Evolutionary conservation across 805 yeast species (phyloP), one percentile per base, ranked within the genome.

Genomic region (Nakazawaea ambrosiae): DNA sequence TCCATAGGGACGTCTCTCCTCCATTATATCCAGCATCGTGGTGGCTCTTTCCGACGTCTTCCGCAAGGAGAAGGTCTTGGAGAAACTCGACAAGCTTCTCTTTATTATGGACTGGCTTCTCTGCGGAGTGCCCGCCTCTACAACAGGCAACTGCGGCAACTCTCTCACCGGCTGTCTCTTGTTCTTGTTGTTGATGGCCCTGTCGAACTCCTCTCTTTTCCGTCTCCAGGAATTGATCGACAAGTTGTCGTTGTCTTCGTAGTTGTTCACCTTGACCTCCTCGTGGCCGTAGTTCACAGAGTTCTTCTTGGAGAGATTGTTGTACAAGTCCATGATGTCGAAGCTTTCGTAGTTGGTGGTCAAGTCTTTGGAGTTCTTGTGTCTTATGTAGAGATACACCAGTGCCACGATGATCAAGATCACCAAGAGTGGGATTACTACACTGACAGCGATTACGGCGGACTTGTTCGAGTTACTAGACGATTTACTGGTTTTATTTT

Each of bases 201-300:
- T 27, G 45, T 67, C 76, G 43, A 58, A 72, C 39, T 66, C 66
- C 37, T 66, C 67, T 43, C 78, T 53, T 48, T 73, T 73, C 20
- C 64, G 58, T 30, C 65, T 63, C 78, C 78, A 73, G 17, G 75
- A 69, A 41, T 66, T 67, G 18, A 74, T 66, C 4, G 78, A 71
- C 8, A 66, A 54, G 20, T 58, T 68, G 35, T 70, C 79, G 23
- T 51, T 57, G 38, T 59, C 61, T 22, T 53, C 61, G 36, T 45
- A 58, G 38, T 57, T 45, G 31, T 57, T 57, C 18, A 55, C 46
- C 37, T 47, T 39, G 17, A 52, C 52, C 26, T 54, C 50, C 12
- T 33, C 30, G n/a, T 51, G 51, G 17, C 46, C 32, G 10, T 23
- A 47, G 24, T 30, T 15, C 3, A 34, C 24, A 3, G 37, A 31